Conservation (phyloP, 257 asterid genomes). For the Eucommia ulmoides region DNA sequence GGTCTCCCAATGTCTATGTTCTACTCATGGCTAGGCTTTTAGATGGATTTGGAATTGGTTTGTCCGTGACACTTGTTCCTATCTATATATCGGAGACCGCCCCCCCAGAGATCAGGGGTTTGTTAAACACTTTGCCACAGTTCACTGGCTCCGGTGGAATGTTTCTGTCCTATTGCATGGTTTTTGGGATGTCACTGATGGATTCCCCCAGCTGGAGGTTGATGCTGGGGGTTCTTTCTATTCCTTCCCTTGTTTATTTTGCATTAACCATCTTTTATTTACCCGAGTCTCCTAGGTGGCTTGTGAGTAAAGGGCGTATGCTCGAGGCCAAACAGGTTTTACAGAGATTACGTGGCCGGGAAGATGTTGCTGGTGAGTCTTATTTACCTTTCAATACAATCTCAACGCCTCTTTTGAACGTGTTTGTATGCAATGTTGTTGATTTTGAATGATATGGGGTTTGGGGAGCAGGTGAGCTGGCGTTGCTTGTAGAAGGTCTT, state of each 20-base stretch:
- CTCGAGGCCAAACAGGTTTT: conserved; percentile 44
- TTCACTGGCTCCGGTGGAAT: conserved; percentile 39
- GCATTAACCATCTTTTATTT: conserved; percentile 29
- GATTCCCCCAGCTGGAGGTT: conserved; percentile 47
- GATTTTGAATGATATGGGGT: background rate
- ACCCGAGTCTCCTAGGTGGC: conserved; percentile 86
- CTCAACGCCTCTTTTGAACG: background rate
- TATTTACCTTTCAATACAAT: background rate
- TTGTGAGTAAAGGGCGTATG: conserved; percentile 53
- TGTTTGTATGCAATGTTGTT: background rate
- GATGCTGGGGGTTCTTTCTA: conserved; percentile 47
- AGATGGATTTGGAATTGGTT: conserved; percentile 56
- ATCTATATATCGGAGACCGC: conserved; percentile 57
- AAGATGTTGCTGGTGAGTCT: conserved; percentile 50
- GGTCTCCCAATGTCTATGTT: conserved; percentile 56
- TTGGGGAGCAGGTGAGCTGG: conserved; percentile 71
- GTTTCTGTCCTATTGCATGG: conserved; percentile 45
- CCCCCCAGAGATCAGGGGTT: conserved; percentile 61
- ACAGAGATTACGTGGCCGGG: conserved; percentile 45
- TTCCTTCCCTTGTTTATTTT: conserved; percentile 40
- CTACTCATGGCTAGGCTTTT: conserved; percentile 49
- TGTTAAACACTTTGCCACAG: conserved; percentile 58
- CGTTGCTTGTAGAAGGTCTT: conserved; percentile 65
- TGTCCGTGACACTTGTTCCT: conserved; percentile 52
- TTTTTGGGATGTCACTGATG: conserved; percentile 44